Evolutionary conservation across 495 filamentous ascomycete genomes (phyloP).

Genomic region (Penicillium argentinense): DNA sequence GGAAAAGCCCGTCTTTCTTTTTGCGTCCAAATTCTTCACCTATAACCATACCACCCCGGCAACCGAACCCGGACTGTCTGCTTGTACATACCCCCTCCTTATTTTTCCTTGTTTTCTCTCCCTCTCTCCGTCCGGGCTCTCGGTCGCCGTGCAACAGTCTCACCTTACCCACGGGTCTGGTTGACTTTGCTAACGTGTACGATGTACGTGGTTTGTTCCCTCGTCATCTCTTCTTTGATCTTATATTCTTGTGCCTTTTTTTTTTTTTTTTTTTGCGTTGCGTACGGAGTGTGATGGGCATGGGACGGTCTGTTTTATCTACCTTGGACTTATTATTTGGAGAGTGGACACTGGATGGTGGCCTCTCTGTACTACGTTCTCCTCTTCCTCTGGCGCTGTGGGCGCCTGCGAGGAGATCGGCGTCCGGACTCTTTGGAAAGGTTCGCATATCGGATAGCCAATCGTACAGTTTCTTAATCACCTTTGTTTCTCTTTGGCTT

Average conservation of each 20-base stretch:
- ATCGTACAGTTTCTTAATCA: conserved; percentile 20
- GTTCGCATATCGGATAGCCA: conserved; percentile 24
- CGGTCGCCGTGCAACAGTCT: conserved; percentile 17
- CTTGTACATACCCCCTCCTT: conserved; percentile 13
- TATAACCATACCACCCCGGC: not conserved
- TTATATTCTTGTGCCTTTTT: conserved; percentile 11
- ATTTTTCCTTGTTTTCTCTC: not conserved
- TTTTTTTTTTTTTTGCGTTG: conserved; percentile 18
- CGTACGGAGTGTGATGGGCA: conserved; percentile 41
- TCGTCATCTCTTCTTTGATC: conserved; percentile 21
- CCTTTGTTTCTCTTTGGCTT: not conserved
- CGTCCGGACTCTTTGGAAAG: conserved; percentile 17
- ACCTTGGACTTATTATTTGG: conserved; percentile 5
- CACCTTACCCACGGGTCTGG: conserved; percentile 1
- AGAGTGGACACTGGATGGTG: conserved; percentile 5
- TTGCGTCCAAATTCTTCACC: not conserved
- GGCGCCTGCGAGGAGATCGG: conserved; percentile 18
- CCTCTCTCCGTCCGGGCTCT: conserved; percentile 9
- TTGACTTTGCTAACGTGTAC: conserved; percentile 30
- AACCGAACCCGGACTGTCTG: conserved; percentile 9
- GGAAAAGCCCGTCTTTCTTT: conserved; percentile 22
- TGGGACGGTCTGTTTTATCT: conserved; percentile 29
- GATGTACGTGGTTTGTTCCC: conserved; percentile 34
- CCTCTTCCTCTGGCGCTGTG: conserved; percentile 11
- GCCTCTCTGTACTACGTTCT: conserved; percentile 9